Base-by-base conservation (phyloP, 768 basidiomycete genomes). In the Tulasnella sp. region DNA sequence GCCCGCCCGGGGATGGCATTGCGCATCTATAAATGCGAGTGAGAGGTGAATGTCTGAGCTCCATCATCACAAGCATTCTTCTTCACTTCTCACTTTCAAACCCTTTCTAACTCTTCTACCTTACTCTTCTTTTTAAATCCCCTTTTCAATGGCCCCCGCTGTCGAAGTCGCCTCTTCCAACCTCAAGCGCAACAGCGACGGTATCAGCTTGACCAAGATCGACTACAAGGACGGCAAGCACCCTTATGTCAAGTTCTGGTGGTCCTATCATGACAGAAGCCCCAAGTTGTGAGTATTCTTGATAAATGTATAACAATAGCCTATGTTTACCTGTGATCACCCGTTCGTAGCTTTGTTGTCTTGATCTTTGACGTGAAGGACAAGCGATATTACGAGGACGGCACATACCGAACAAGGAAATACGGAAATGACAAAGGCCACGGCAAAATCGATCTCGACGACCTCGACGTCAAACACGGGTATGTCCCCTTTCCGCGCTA, bases 121-220 rank as follows among this genome's bases (percentile, higher is more conserved):
- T 41, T 74, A 54, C 48, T 75, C 75, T 24, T 54, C 75, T 42
- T 24, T 44, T 40, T 74, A 74, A 11, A 54, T n/a, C 54, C 8
- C 54, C 3, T 16, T 12, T n/a, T n/a, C 54, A 54, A 54, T 54
- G 54, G 54, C 54, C 24, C 24, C 54, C 24, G 11, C 24, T n/a
- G 24, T 12, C 24, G 54, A 37, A 37, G 37, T 37, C 37, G 37
- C 24, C 24, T 54, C 24, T 12, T 54, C 54, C 54, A 54, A 22
- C 54, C 24, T n/a, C 24, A 54, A n/a, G n/a, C 54, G 54, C 54
- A n/a, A 22, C 54, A n/a, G 24, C 9, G 54, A 54, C 54, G 54
- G 54, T n/a, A 54, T 54, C 54, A 54, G 54, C 54, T 54, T 54
- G 54, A 54, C 54, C 54, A 54, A 54, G 54, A 54, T 22, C 54